Evolutionary conservation across 768 basidiomycete genomes (phyloP).

Genomic region (Lyophyllum shimeji): DNA sequence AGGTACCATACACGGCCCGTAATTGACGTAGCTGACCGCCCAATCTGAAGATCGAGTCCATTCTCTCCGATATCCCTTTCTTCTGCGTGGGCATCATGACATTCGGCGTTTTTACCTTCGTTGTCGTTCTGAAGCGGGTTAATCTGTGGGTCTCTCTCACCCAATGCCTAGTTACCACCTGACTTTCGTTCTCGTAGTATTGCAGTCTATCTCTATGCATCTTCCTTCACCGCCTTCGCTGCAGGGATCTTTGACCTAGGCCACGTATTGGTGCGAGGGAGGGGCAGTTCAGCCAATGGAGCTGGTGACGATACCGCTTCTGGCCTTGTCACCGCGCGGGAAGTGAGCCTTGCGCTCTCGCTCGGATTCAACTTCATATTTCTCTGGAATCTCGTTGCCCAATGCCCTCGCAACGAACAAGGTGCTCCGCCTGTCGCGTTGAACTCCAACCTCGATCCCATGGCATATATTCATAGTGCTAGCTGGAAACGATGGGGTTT

Average conservation of each 20-base stretch:
- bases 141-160: slow-evolving; percentile 39
- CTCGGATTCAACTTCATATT: slow-evolving; percentile 61
- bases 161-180: neutral
- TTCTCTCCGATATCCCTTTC: slow-evolving; percentile 67
- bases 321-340: slow-evolving; percentile 51
- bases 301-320: slow-evolving; percentile 25
- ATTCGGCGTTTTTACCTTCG: slow-evolving; percentile 58
- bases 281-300: slow-evolving; percentile 22
- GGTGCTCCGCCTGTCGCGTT: slow-evolving; percentile 8
- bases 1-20: slow-evolving; percentile 20
- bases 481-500: slow-evolving; percentile 68
- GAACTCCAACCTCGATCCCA: slow-evolving; percentile 5
- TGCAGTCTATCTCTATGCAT: slow-evolving; percentile 51
- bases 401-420: slow-evolving; percentile 49
- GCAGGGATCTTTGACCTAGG: slow-evolving; percentile 64
- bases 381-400: slow-evolving; percentile 66
- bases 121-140: slow-evolving; percentile 51
- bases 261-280: slow-evolving; percentile 45
- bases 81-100: slow-evolving; percentile 65
- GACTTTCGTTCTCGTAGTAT: slow-evolving; percentile 32
- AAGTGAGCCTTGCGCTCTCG: slow-evolving; percentile 57
- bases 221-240: slow-evolving; percentile 59
- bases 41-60: slow-evolving; percentile 44
- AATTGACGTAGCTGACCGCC: neutral
- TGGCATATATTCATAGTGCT: slow-evolving; percentile 44